These are phyloP conservation scores for Hericium alpestre DNA, from an alignment of 768 basidiomycete genomes.

Conservation along the genomic window DNA sequence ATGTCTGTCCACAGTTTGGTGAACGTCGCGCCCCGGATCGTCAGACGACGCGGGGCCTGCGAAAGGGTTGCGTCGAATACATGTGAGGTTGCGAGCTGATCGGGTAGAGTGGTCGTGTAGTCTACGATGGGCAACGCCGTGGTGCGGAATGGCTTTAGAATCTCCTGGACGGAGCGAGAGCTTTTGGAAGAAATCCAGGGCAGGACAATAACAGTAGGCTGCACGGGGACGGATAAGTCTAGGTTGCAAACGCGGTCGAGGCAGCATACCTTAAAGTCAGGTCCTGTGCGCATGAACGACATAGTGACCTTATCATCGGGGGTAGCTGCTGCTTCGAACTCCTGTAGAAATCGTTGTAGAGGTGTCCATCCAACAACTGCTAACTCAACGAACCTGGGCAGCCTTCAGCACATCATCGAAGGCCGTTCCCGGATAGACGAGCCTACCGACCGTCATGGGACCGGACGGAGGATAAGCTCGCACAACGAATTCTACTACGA, in stretches of 20 bases:
- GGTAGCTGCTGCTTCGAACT: background rate
- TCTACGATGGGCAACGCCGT: constrained; percentile 7
- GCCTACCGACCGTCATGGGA: constrained; percentile 6
- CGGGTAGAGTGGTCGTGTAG: constrained; percentile 2
- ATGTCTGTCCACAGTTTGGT: constrained; percentile 10
- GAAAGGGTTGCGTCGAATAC: constrained; percentile 10
- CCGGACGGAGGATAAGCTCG: constrained; percentile 12
- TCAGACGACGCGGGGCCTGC: constrained; percentile 7
- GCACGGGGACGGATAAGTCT: background rate
- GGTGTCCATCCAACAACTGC: background rate
- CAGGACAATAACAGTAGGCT: background rate
- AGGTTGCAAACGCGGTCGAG: background rate
- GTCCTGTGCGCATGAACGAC: background rate
- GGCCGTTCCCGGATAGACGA: constrained; percentile 9
- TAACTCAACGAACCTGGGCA: constrained; percentile 3
- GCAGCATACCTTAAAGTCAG: background rate
- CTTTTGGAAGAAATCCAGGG: background rate
- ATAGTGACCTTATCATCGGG: background rate
- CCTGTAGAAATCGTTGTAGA: background rate
- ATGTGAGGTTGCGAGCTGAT: constrained; percentile 8
- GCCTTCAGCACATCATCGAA: constrained; percentile 6
- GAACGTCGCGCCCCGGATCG: constrained; percentile 12
- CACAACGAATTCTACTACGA: constrained; percentile 21
- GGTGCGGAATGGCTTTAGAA: constrained; percentile 12
- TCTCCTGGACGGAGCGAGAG: background rate